Conservation (phyloP, 129 eudicot species). For the Helianthus tuberosus region DNA sequence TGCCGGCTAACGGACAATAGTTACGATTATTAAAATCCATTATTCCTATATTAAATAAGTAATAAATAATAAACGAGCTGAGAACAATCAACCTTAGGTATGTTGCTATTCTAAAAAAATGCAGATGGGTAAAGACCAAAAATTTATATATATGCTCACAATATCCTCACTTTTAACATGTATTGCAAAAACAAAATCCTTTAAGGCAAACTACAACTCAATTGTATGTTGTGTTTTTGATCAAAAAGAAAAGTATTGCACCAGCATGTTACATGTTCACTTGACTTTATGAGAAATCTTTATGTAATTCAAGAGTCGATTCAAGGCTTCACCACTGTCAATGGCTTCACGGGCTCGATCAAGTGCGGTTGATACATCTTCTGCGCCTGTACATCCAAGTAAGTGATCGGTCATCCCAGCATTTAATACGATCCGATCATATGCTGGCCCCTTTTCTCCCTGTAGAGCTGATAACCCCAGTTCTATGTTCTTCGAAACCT, state of each 20-base stretch:
- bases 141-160: neutral
- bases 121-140: neutral
- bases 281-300: constrained; percentile 67
- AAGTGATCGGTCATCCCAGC: constrained; percentile 95
- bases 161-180: constrained; percentile 18
- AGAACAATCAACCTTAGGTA: too few species aligned
- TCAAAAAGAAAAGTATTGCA: constrained; percentile 3
- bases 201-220: neutral
- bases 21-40: too few species aligned
- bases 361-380: constrained; percentile 70
- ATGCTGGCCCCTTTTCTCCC: constrained; percentile 93
- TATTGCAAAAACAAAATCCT: constrained; percentile 25
- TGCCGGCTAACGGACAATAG: too few species aligned
- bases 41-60: too few species aligned
- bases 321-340: constrained; percentile 88
- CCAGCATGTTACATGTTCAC: constrained; percentile 13
- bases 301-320: constrained; percentile 69
- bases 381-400: constrained; percentile 88
- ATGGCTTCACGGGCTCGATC: constrained; percentile 94
- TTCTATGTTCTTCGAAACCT: constrained; percentile 89
- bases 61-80: too few species aligned
- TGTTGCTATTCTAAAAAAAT: too few species aligned
- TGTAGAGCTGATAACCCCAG: constrained; percentile 85
- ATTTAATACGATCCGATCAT: constrained; percentile 78
- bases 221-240: constrained; percentile 3